Evolutionary conservation across 1,139 yeast genomes (phyloP), one percentile per base, ranked within the genome.

Genomic region (Saccharomyces hybrid): DNA sequence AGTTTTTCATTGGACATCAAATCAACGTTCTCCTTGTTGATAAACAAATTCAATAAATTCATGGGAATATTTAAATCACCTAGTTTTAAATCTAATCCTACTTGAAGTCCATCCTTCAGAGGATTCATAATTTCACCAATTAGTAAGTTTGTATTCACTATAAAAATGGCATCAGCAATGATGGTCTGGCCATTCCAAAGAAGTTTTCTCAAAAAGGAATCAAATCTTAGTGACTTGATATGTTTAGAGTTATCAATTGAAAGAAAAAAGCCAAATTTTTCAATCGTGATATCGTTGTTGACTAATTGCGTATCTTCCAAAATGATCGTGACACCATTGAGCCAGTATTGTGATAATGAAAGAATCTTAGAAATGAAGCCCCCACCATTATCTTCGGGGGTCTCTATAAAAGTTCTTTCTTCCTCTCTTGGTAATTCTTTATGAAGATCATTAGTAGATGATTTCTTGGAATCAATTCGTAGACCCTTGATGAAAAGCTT

Each of bases 121-220:
- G 38, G 34, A 23, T 42, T 14, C 25, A 44, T 16, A 25, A 38
- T 8, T 6, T 46, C 30, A 13, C 30, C 27, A n/a, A 31, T 44
- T 5, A 41, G 20, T 16, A 54, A 7, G 14, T 14, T 31, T 5
- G 53, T 46, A 16, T 49, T 55, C n/a, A 54, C 31, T 9, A 52
- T 52, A 20, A 56, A 42, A 13, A 58, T 50, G 16, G 59, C 54
- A 34, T 62, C 65, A n/a, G 57, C 56, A 30, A 56, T 58, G 25
- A 61, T 14, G 4, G 49, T 34, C 16, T 54, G 52, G 13, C 52
- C 54, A 8, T 53, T 49, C 59, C 60, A 60, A 26, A 28, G 47
- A 6, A 53, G 50, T 11, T 54, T 49, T 42, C 59, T 55, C n/a
- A 56, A 20, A 27, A 50, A 56, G 9, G 52, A 23, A 41, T 58